Base-by-base conservation (phyloP, 2,329 filamentous ascomycete genomes). In the Biscogniauxia mediterranea region DNA sequence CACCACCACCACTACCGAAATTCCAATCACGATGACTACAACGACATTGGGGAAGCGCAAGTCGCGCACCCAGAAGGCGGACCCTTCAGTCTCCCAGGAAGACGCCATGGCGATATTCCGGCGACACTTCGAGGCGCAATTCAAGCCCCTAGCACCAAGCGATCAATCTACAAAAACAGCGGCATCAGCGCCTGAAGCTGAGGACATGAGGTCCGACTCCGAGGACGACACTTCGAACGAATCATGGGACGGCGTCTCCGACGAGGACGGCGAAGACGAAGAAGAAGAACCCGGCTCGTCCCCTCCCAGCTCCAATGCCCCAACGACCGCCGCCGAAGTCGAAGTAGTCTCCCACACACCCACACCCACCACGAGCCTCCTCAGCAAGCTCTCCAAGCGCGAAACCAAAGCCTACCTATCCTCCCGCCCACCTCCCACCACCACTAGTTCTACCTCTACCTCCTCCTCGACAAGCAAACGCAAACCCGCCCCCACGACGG, bases 61-160 rank as follows among this genome's bases (percentile, higher is more conserved):
- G 67, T 71, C 75, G 58, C 70, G 72, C 54, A 28, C 65, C 21
- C 68, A 64, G 5, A 70, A 70, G 5, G 60, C 71, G 13, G 69
- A 68, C 38, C 68, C 71, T 3, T 61, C 69, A 1, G 58, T 74
- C 23, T 76, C 73, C 1, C 74, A 78, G 50, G 79, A 85, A 65
- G 83, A 88, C 61, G 82, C 90, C 13, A 87, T 91, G 68, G 91
- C 89, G 59, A 84, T 93, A 61, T 91, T 99, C 71, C 87, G 88
- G 61, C 86, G 86, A 68, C 90, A 94, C 73, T 98, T 98, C 73
- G 95, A 97, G 77, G 86, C 91, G 26, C 88, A 90, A 72, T 98
- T 97, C 79, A 85, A 87, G 73, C 92, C 94, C 8, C 75, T 97
- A 49, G 55, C 67, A 4, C 49, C 59, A 20, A 15, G 54, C 20